Evolutionary conservation across 129 eudicot genomes (phyloP), one percentile per base, ranked within the genome.

Genomic region (Gnaphalium uliginosum): DNA sequence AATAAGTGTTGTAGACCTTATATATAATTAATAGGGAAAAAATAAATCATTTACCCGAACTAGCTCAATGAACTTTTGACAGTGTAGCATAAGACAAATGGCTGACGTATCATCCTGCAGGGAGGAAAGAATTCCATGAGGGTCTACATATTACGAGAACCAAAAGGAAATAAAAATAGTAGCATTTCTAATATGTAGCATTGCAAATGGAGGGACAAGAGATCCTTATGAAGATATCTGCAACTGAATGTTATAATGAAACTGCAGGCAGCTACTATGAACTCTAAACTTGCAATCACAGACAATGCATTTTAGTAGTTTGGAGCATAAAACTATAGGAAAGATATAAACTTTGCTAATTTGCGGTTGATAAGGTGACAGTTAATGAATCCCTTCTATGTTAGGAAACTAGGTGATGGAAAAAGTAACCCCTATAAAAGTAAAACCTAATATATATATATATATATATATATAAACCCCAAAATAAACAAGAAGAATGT

Each of bases 41-140:
- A 4, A n/a, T n/a, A 32, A n/a, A 54, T 56, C 14, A 60, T 41
- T 78, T 86, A 94, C 99, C 97, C 97, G 93, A 76, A 94, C 84
- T 73, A 94, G 86, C 76, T 94, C 99, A 41, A 94, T 91, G 76
- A 91, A 94, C 65, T 94, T 91, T 78, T 94, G 99, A 83, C 93
- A 94, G 68, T 91, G 90, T 67, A 94, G 90, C 82, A 94, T 76
- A 69, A 91, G 84, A 79, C 86, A 94, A 15, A 86, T 75, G 59
- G 93, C 86, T 63, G 99, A 94, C 64, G 79, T 81, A 29, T 83
- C 89, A 24, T 89, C 88, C 99, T 94, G 93, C 90, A 85, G 46
- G 71, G 50, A 84, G 60, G 26, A 73, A 30, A 8, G 0, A 15
- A 2, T 17, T 27, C 8, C 69, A 64, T 19, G 26, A 21, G 22